Evolutionary conservation across 2,329 filamentous ascomycete species (phyloP).

Genomic region (Sporothrix pallida): DNA sequence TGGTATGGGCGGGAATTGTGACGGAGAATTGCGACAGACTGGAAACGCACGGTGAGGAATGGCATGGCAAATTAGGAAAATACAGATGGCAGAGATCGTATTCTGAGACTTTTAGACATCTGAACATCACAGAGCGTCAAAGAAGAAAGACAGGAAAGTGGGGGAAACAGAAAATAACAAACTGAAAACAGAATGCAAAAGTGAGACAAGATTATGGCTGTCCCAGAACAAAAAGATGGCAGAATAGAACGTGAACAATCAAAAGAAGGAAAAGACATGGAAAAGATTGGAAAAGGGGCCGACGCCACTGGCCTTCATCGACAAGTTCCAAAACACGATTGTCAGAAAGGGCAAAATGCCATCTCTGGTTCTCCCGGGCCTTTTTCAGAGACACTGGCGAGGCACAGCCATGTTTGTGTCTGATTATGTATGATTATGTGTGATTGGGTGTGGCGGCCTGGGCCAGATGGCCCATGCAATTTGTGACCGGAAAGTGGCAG

Average conservation of each 20-base stretch:
- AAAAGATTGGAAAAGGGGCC: not conserved
- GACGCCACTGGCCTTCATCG: not conserved
- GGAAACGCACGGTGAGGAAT: not conserved
- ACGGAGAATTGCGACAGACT: not conserved
- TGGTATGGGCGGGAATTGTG: not conserved
- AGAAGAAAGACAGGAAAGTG: not conserved
- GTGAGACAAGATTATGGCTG: too few relatives aligned
- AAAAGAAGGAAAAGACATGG: too few relatives aligned
- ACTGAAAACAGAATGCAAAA: not conserved
- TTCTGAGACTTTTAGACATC: not conserved
- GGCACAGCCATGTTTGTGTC: not conserved
- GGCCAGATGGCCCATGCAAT: not conserved
- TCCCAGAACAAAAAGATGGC: not conserved
- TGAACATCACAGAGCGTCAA: not conserved
- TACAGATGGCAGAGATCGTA: not conserved
- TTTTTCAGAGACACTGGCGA: slow-evolving; percentile 23
- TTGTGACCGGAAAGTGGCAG: slow-evolving; percentile 25
- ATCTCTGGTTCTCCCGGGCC: slow-evolving; percentile 10
- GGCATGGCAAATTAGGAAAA: not conserved
- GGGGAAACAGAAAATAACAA: not conserved
- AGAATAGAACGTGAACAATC: not conserved
- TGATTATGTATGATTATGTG: not conserved
- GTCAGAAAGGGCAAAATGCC: slow-evolving; percentile 12
- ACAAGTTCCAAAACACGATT: slow-evolving; percentile 24
- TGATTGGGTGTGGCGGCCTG: not conserved